phyloP scores from a whole-genome alignment of 805 yeast genomes.

The Saccharomyces eubayanus region DNA sequence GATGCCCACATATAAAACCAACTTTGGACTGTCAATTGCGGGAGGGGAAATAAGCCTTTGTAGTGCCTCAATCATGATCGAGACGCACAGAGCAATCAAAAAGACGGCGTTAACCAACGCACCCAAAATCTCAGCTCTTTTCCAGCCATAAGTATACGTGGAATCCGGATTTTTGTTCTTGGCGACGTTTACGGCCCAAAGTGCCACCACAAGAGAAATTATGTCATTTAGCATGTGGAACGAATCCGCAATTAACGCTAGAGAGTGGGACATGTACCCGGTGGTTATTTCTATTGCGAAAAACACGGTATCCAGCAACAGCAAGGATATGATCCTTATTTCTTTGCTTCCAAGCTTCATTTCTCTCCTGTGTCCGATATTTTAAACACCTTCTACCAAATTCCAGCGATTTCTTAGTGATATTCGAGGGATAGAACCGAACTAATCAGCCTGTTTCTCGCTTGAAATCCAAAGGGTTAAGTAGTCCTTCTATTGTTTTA shows the following conservation, averaged over 20 bases:
- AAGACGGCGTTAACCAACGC: conserved; percentile 90
- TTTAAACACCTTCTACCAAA: background rate
- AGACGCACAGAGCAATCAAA: conserved; percentile 77
- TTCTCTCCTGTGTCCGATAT: conserved; percentile 6
- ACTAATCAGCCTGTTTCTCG: no score
- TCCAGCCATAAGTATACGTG: conserved; percentile 92
- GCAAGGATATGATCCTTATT: conserved; percentile 57
- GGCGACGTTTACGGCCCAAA: conserved; percentile 93
- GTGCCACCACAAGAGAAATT: conserved; percentile 74
- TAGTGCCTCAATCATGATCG: conserved; percentile 82
- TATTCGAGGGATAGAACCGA: no score
- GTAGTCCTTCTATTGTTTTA: background rate
- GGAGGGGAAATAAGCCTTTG: conserved; percentile 79
- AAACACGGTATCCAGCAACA: conserved; percentile 69
- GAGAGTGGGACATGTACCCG: conserved; percentile 87
- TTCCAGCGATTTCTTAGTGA: no score
- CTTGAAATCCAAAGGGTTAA: background rate
- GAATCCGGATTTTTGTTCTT: conserved; percentile 71
- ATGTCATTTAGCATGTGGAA: conserved; percentile 95
- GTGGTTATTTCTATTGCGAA: conserved; percentile 76
- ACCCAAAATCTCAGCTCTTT: conserved; percentile 90
- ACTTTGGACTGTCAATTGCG: conserved; percentile 63
- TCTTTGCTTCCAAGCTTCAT: conserved; percentile 39
- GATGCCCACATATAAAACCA: conserved; percentile 73
- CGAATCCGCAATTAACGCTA: conserved; percentile 89